Conservation (phyloP, 1,284 basidiomycete genomes). For the Ceratobasidium theobromae region DNA sequence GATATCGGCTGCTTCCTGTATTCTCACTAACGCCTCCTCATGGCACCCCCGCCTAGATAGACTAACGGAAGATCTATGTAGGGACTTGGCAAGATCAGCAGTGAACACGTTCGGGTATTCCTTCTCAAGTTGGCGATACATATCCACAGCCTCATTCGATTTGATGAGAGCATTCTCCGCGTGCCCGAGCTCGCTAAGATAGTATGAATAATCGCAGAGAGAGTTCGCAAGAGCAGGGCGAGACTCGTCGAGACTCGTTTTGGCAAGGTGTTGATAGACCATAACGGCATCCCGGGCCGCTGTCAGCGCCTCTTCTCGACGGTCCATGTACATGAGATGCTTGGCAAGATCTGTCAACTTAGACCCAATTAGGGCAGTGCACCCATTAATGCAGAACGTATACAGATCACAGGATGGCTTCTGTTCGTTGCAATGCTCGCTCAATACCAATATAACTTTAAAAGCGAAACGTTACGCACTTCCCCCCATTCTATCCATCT, state of each 20-base stretch:
- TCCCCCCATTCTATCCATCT: background rate
- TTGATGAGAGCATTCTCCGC: background rate
- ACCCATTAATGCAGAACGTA: no score
- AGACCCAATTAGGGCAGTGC: no score
- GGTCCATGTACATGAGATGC: background rate
- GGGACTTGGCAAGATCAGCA: background rate
- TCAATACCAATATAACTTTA: background rate
- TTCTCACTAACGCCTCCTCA: no score
- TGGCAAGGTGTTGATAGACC: background rate
- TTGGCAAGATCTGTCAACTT: background rate
- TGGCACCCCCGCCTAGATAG: no score
- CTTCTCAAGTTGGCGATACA: background rate
- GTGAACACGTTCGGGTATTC: background rate
- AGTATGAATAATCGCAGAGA: background rate
- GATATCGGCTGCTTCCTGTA: no score
- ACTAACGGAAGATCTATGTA: no score
- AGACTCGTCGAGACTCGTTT: background rate
- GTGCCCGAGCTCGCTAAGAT: background rate
- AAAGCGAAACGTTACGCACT: background rate
- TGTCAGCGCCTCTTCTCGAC: background rate
- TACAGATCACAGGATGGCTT: no score
- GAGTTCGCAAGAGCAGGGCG: background rate
- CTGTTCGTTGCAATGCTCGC: background rate
- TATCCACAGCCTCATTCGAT: background rate
- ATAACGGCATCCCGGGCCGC: background rate